Conservation (phyloP, 352 stramenopile species). For the Plasmopara muralis region DNA sequence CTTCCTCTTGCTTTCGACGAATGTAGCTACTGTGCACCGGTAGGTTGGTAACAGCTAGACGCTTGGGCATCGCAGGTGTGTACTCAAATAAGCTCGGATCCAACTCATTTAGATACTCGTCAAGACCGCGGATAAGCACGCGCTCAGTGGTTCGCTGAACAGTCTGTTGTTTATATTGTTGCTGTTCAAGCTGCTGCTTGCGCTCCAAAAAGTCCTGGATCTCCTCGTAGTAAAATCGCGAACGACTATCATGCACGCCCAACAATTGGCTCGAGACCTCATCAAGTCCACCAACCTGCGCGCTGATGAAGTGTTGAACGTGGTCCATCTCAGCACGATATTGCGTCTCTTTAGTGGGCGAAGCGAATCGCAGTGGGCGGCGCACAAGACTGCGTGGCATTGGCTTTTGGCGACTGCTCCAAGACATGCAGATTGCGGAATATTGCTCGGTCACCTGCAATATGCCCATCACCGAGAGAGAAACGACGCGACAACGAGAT, state of each 20-base stretch:
- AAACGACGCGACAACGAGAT: slow-evolving; percentile 23
- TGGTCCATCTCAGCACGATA: slow-evolving; percentile 44
- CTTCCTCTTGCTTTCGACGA: slow-evolving; percentile 33
- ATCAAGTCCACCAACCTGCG: slow-evolving; percentile 32
- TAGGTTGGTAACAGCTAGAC: slow-evolving; percentile 16
- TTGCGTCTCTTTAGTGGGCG: slow-evolving; percentile 29
- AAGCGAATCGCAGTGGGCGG: slow-evolving; percentile 28
- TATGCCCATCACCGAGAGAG: slow-evolving; percentile 11
- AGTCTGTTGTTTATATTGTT: slow-evolving; percentile 8
- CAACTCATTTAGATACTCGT: slow-evolving; percentile 52
- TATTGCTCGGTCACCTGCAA: slow-evolving; percentile 10
- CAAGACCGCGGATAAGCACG: slow-evolving; percentile 35
- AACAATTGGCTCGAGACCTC: slow-evolving; percentile 28
- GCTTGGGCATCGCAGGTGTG: neutral
- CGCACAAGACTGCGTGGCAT: slow-evolving; percentile 9
- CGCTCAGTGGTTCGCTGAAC: slow-evolving; percentile 9
- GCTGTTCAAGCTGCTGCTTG: slow-evolving; percentile 32
- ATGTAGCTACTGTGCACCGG: slow-evolving; percentile 32
- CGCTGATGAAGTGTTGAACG: slow-evolving; percentile 45
- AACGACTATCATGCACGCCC: slow-evolving; percentile 44
- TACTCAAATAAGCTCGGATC: slow-evolving; percentile 40
- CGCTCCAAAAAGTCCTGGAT: slow-evolving; percentile 50
- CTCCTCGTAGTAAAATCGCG: slow-evolving; percentile 46
- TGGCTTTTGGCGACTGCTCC: slow-evolving; percentile 5
- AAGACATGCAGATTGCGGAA: slow-evolving; percentile 15